These are phyloP conservation scores for Marasmius fiardii DNA, from an alignment of 1,284 basidiomycete genomes.

Conservation along the genomic window DNA sequence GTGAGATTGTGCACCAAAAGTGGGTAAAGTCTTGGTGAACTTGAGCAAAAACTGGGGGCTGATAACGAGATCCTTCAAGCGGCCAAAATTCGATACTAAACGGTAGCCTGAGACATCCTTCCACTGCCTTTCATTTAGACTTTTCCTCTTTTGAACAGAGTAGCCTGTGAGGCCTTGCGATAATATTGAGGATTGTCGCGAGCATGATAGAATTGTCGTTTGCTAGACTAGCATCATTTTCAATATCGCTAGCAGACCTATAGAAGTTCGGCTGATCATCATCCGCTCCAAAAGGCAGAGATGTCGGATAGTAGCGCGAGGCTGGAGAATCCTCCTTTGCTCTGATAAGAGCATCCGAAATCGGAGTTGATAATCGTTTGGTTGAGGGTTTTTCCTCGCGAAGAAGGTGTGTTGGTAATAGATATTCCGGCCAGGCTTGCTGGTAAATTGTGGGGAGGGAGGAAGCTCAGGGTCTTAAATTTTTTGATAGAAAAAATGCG, in stretches of 20 bases:
- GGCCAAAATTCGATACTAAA: too few species aligned
- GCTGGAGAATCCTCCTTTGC: neutral
- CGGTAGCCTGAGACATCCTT: constrained; percentile 2
- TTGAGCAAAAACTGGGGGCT: constrained; percentile 79
- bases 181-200: neutral
- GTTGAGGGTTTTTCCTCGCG: neutral
- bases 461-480: too few species aligned
- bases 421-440: too few species aligned
- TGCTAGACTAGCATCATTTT: constrained; percentile 5
- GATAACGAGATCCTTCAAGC: constrained; percentile 47
- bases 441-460: too few species aligned
- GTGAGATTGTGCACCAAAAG: constrained; percentile 83
- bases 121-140: neutral
- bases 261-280: neutral
- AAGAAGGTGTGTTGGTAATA: too few species aligned
- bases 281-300: neutral
- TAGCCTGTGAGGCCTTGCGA: constrained; percentile 3
- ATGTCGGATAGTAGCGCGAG: neutral
- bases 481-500: too few species aligned
- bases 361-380: neutral
- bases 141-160: constrained; percentile 5
- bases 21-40: constrained; percentile 77
- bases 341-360: neutral
- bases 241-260: constrained; percentile 11
- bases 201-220: constrained; percentile 2